phyloP scores from a whole-genome alignment of 495 filamentous ascomycete species.

The Neurospora discreta region DNA sequence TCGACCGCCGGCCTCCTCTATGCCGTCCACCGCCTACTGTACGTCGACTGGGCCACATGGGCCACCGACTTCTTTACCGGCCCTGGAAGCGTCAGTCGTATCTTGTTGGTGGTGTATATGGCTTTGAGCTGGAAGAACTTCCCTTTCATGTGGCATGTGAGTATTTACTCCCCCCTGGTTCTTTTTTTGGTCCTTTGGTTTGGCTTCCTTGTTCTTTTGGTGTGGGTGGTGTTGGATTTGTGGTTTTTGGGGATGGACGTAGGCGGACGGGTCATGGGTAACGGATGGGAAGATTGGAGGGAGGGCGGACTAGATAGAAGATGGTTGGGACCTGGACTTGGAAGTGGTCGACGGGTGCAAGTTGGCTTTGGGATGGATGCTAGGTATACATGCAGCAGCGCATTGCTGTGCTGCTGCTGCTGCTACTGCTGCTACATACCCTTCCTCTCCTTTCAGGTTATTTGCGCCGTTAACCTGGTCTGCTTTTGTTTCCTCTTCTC shows the following conservation, averaged over 20 bases:
- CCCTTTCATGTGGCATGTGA: slow-evolving; percentile 68
- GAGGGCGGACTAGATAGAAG: too few species aligned
- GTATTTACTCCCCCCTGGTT: slow-evolving; percentile 8
- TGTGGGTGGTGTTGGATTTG: too few species aligned
- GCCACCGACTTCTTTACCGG: slow-evolving; percentile 36
- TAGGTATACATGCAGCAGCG: too few species aligned
- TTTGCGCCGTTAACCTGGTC: neutral
- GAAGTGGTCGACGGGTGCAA: too few species aligned
- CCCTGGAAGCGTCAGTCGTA: slow-evolving; percentile 36
- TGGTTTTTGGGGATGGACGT: too few species aligned
- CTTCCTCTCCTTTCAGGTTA: too few species aligned
- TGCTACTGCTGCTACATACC: neutral
- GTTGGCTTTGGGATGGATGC: too few species aligned
- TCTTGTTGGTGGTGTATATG: slow-evolving; percentile 40
- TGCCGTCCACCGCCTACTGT: slow-evolving; percentile 24
- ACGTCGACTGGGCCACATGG: slow-evolving; percentile 23
- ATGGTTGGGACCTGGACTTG: too few species aligned
- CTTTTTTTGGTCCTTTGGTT: too few species aligned
- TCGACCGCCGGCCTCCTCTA: slow-evolving; percentile 26
- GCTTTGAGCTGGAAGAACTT: slow-evolving; percentile 58
- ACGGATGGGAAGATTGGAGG: too few species aligned
- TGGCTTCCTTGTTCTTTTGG: neutral
- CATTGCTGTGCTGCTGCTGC: neutral
- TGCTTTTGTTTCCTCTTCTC: neutral
- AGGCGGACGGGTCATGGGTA: too few species aligned